phyloP scores from a whole-genome alignment of 306 rosid genomes.

The Lablab purpureus region DNA sequence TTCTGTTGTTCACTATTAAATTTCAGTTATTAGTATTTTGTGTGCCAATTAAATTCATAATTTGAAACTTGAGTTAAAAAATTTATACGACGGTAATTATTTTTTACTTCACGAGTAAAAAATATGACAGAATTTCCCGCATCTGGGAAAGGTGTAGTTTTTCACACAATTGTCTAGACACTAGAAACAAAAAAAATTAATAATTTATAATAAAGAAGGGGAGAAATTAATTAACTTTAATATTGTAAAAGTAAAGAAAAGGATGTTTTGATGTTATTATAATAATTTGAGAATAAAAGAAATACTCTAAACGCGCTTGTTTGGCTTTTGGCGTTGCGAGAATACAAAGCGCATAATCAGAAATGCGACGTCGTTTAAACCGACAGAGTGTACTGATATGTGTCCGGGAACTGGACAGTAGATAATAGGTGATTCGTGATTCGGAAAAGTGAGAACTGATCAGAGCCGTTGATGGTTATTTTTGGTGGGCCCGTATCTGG shows the following conservation, averaged over 20 bases:
- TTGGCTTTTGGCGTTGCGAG: not conserved
- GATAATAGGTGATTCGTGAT: not conserved
- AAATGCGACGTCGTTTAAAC: constrained; percentile 25
- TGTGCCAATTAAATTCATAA: not conserved
- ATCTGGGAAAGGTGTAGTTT: too few species aligned
- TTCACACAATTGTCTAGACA: not conserved
- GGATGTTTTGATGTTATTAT: not conserved
- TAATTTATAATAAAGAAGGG: not conserved
- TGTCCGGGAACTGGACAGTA: constrained; percentile 8
- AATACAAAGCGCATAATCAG: not conserved
- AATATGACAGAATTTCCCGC: not conserved
- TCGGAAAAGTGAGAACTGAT: constrained; percentile 21
- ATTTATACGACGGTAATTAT: too few species aligned
- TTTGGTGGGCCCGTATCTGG: constrained; percentile 2
- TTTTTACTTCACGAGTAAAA: not conserved
- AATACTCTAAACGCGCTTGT: not conserved
- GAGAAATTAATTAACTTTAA: not conserved
- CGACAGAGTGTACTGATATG: constrained; percentile 6
- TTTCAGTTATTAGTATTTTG: not conserved
- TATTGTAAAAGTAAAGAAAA: not conserved
- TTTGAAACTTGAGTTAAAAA: not conserved
- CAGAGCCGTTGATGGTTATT: constrained; percentile 12
- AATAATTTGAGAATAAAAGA: not conserved
- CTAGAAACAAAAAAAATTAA: not conserved
- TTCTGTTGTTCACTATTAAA: too few species aligned